phyloP scores from a whole-genome alignment of 805 yeast species.

The Ogataea corticis region DNA sequence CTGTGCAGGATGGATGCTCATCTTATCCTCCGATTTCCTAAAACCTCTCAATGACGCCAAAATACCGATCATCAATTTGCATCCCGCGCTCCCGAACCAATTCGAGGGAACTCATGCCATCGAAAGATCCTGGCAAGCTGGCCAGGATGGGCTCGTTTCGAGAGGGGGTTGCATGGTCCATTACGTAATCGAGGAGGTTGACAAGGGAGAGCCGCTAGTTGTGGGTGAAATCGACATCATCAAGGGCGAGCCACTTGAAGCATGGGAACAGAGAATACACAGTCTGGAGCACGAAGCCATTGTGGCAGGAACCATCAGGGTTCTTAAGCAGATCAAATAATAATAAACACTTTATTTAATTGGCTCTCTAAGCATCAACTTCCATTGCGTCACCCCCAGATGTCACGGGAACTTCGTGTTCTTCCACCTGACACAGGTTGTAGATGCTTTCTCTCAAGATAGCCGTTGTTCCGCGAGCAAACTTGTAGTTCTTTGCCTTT shows the following conservation, averaged over 20 bases:
- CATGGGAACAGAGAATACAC: slow-evolving; percentile 83
- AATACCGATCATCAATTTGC: slow-evolving; percentile 85
- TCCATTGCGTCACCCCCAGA: slow-evolving; percentile 48
- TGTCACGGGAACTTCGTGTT: slow-evolving; percentile 33
- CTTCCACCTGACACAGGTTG: slow-evolving; percentile 61
- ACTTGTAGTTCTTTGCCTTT: slow-evolving; percentile 82
- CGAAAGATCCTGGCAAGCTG: slow-evolving; percentile 94
- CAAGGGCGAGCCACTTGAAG: slow-evolving; percentile 74
- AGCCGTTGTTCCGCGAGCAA: slow-evolving; percentile 92
- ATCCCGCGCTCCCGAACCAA: slow-evolving; percentile 96
- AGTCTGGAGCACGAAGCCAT: slow-evolving; percentile 84
- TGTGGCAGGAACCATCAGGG: slow-evolving; percentile 82
- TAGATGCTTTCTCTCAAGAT: slow-evolving; percentile 68
- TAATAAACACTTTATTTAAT: too few relatives aligned
- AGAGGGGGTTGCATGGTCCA: slow-evolving; percentile 96
- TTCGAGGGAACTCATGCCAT: slow-evolving; percentile 98
- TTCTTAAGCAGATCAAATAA: slow-evolving; percentile 40
- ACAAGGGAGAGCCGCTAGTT: slow-evolving; percentile 85
- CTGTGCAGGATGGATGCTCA: slow-evolving; percentile 99
- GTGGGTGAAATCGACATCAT: slow-evolving; percentile 74
- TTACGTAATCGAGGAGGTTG: slow-evolving; percentile 94
- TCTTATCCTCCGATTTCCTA: slow-evolving; percentile 76
- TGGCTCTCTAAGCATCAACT: slow-evolving; percentile 37
- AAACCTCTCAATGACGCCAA: slow-evolving; percentile 58
- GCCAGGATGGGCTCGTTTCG: slow-evolving; percentile 74